Evolutionary conservation across 208 protist species (phyloP).

Genomic region (Strigomonas culicis): DNA sequence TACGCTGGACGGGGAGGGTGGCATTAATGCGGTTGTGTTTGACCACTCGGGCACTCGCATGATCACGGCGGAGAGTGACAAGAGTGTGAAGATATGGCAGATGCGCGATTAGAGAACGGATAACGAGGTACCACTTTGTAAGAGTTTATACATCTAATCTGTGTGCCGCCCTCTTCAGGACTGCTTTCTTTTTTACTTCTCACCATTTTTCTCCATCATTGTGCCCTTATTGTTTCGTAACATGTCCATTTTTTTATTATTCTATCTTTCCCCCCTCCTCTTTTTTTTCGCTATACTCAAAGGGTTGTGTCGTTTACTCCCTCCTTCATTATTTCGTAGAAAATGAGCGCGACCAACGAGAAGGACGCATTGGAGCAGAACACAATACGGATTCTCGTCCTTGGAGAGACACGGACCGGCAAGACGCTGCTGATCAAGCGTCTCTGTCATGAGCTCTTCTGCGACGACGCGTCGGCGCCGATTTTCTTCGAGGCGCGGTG

Average conservation of each 20-base stretch:
- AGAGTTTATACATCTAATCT: too few species aligned
- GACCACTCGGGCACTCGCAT: slow-evolving; percentile 97
- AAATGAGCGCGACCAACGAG: not conserved
- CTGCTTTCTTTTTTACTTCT: not conserved
- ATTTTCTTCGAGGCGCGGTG: slow-evolving; percentile 3
- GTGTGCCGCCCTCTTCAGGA: too few species aligned
- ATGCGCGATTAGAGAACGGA: slow-evolving; percentile 43
- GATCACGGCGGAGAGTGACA: slow-evolving; percentile 98
- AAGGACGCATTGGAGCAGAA: slow-evolving; percentile 3
- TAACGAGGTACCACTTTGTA: too few species aligned
- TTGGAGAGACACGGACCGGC: slow-evolving; percentile 72
- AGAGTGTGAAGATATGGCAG: slow-evolving; percentile 96
- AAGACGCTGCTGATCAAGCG: slow-evolving; percentile 79
- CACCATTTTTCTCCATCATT: not conserved
- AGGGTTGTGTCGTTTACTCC: slow-evolving; percentile 4
- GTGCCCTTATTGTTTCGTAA: not conserved
- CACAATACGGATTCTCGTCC: slow-evolving; percentile 55
- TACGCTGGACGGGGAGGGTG: slow-evolving; percentile 85
- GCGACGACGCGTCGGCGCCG: slow-evolving; percentile 4
- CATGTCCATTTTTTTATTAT: slow-evolving; percentile 2
- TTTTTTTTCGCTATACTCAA: slow-evolving; percentile 4
- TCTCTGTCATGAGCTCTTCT: slow-evolving; percentile 47
- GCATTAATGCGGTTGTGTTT: slow-evolving; percentile 91
- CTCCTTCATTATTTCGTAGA: not conserved
- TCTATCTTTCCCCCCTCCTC: not conserved